These are phyloP conservation scores for Candida succiphila DNA, from an alignment of 805 yeast genomes.

Conservation along the genomic window DNA sequence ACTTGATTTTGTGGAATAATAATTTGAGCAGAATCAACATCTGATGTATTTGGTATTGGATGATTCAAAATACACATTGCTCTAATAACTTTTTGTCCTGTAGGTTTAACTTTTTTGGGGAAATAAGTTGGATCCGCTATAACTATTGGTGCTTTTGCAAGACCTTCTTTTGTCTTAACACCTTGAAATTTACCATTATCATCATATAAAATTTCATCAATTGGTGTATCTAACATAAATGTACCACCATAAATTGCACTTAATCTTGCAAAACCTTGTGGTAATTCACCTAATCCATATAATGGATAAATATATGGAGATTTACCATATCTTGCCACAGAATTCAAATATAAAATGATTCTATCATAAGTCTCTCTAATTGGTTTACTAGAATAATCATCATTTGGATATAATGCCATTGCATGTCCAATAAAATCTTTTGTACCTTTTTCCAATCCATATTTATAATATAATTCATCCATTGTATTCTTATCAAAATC, in stretches of 20 bases:
- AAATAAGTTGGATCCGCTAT: constrained; percentile 98
- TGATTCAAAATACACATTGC: constrained; percentile 87
- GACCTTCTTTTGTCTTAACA: constrained; percentile 85
- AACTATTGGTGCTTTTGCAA: constrained; percentile 84
- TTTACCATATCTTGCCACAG: constrained; percentile 91
- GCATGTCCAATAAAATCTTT: constrained; percentile 97
- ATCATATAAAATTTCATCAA: constrained; percentile 76
- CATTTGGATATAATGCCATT: constrained; percentile 95
- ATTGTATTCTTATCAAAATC: constrained; percentile 82
- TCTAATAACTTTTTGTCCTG: constrained; percentile 68
- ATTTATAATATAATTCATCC: constrained; percentile 83
- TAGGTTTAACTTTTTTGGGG: constrained; percentile 68
- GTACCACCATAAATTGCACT: constrained; percentile 98
- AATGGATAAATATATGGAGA: constrained; percentile 94
- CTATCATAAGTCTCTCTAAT: constrained; percentile 90
- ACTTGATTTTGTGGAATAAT: constrained; percentile 96
- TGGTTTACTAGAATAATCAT: constrained; percentile 77
- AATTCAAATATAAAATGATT: constrained; percentile 73
- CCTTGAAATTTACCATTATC: constrained; percentile 71
- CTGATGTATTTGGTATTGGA: constrained; percentile 73
- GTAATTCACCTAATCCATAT: constrained; percentile 94
- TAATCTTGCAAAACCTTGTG: constrained; percentile 97
- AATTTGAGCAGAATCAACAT: constrained; percentile 84
- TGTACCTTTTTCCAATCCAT: constrained; percentile 86
- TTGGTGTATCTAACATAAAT: constrained; percentile 94